Evolutionary conservation across 1,284 basidiomycete genomes (phyloP).

Genomic region (Moesziomyces sp.): DNA sequence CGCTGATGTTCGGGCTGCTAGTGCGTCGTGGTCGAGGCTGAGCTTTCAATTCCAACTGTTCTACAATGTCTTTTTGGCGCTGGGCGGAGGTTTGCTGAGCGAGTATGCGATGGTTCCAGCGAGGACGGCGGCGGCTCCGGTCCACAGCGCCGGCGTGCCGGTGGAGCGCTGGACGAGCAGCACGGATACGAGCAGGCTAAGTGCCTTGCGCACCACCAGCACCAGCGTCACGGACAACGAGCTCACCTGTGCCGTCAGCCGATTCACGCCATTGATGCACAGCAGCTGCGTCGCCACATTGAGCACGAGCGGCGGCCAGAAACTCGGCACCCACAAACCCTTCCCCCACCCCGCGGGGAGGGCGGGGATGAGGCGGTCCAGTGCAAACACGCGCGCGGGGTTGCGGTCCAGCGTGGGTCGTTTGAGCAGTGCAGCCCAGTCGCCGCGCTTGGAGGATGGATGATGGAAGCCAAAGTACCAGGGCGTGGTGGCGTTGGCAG

Average conservation of each 20-base stretch:
- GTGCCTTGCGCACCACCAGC: slow-evolving; percentile 87
- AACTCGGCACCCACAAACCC: slow-evolving; percentile 72
- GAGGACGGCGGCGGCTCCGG: slow-evolving; percentile 73
- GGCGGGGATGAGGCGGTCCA: slow-evolving; percentile 45
- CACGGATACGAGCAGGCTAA: slow-evolving; percentile 82
- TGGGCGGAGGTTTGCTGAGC: slow-evolving; percentile 10
- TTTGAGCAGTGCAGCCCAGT: slow-evolving; percentile 8
- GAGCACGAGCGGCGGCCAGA: slow-evolving; percentile 74
- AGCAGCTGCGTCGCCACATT: slow-evolving; percentile 88
- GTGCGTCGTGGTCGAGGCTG: slow-evolving; percentile 42
- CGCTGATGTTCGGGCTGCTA: slow-evolving; percentile 57
- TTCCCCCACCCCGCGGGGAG: no score
- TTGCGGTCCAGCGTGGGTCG: slow-evolving; percentile 4
- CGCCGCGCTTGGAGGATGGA: neutral
- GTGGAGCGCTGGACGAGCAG: slow-evolving; percentile 69
- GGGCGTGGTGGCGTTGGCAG: slow-evolving; percentile 50
- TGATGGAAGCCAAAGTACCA: slow-evolving; percentile 50
- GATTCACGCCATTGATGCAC: slow-evolving; percentile 89
- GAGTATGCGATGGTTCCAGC: slow-evolving; percentile 78
- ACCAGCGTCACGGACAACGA: slow-evolving; percentile 87
- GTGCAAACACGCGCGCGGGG: slow-evolving; percentile 46
- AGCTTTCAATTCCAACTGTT: neutral
- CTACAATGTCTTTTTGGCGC: neutral
- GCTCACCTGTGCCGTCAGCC: slow-evolving; percentile 79
- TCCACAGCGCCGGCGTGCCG: slow-evolving; percentile 52